These are phyloP conservation scores for Lachancea meyersii DNA, from an alignment of 805 yeast genomes.

Conservation along the genomic window DNA sequence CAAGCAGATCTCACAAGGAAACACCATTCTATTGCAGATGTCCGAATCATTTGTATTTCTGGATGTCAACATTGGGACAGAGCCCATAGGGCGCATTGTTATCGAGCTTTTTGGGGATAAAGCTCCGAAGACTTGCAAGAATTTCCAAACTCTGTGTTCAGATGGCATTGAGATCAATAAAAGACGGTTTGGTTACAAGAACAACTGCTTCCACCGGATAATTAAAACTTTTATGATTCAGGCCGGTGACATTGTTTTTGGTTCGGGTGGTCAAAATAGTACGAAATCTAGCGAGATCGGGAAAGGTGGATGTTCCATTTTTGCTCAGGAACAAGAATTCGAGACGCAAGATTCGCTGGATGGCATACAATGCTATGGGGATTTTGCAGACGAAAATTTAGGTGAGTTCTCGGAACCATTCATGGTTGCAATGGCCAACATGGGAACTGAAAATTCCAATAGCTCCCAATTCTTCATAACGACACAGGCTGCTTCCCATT, in stretches of 20 bases:
- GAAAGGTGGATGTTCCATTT: conserved; percentile 44
- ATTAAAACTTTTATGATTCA: conserved; percentile 66
- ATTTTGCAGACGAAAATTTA: conserved; percentile 54
- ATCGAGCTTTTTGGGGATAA: conserved; percentile 40
- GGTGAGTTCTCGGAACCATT: conserved; percentile 38
- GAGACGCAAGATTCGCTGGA: conserved; percentile 7
- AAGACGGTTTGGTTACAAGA: conserved; percentile 33
- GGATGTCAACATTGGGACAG: conserved; percentile 45
- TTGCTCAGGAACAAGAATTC: conserved; percentile 19
- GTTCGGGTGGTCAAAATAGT: conserved; percentile 23
- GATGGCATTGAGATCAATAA: conserved; percentile 29
- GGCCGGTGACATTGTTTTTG: conserved; percentile 52
- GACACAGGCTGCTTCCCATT: conserved; percentile 63
- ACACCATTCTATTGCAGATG: not conserved
- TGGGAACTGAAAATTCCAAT: conserved; percentile 43
- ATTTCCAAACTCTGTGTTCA: conserved; percentile 44
- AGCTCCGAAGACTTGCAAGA: conserved; percentile 54
- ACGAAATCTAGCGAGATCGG: conserved; percentile 30
- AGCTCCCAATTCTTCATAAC: conserved; percentile 68
- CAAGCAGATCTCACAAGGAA: no score
- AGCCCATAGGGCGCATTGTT: conserved; percentile 53
- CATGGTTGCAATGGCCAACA: conserved; percentile 60
- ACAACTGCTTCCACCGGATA: conserved; percentile 53
- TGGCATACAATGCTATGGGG: conserved; percentile 30
- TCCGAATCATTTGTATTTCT: conserved; percentile 33